A percentile compares a stretch with the other conserved stretches of the same genome.
Evolutionary conservation across 2,329 filamentous ascomycete species (phyloP).

Genomic region (Trichophyton benhamiae): DNA sequence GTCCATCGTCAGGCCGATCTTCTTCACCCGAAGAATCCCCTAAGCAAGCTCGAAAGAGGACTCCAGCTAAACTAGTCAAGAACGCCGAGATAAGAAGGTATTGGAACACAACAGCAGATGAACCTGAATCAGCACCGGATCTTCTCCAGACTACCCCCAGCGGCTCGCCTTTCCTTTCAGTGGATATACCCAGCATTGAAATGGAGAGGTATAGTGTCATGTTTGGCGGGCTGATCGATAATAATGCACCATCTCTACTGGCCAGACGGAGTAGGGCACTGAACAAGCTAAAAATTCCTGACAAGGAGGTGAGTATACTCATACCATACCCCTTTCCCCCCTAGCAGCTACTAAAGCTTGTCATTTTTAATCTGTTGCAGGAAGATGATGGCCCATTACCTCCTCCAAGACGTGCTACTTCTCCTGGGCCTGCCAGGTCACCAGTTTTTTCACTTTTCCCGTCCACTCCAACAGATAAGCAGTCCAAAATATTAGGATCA

Average conservation of each 20-base stretch:
- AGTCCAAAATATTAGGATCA: constrained; percentile 18
- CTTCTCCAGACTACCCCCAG: constrained; percentile 6
- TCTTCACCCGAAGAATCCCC: not conserved
- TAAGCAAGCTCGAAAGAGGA: constrained; percentile 5
- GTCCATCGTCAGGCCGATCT: not conserved
- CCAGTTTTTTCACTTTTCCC: constrained; percentile 31
- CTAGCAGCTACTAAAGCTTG: not conserved
- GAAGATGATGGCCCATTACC: constrained; percentile 1
- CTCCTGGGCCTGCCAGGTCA: constrained; percentile 24
- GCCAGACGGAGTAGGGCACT: constrained; percentile 28
- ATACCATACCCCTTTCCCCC: not conserved
- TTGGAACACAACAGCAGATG: constrained; percentile 4
- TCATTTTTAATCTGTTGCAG: not conserved
- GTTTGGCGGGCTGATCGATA: constrained; percentile 58
- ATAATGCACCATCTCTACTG: constrained; percentile 22
- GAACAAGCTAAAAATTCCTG: constrained; percentile 43
- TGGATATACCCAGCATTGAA: constrained; percentile 67
- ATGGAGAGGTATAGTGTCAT: constrained; percentile 90
- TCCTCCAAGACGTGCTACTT: constrained; percentile 26
- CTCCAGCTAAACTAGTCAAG: constrained; percentile 5
- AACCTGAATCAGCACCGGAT: constrained; percentile 5
- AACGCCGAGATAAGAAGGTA: constrained; percentile 3
- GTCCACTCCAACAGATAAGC: constrained; percentile 21
- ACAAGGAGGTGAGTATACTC: constrained; percentile 27
- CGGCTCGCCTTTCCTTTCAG: constrained; percentile 45